Evolutionary conservation across 2,329 filamentous ascomycete genomes (phyloP), one percentile per base, ranked within the genome.

Genomic region (Nannizzia gypsea): DNA sequence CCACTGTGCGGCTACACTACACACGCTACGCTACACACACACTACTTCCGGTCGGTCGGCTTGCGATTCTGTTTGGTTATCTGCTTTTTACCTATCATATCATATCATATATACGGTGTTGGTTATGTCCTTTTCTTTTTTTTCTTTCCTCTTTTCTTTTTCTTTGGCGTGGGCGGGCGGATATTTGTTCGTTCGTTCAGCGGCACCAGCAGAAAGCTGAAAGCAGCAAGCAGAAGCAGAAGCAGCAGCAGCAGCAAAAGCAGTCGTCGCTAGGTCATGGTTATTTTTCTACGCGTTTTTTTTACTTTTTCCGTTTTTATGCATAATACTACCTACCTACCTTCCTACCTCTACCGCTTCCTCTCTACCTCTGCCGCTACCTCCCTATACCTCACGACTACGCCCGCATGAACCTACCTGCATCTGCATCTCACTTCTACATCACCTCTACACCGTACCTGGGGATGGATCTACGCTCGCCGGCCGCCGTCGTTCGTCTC

Each of bases 91-190:
- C 31, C 26, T 36, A 36, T 36, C 31, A 36, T 11, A 36, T 36
- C 31, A 36, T 34, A 36, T 56, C 28, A 42, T 44, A 34, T 58
- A 46, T 50, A 46, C 42, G 42, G 38, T 48, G 28, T 58, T 58
- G 17, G 38, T 31, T 36, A 22, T 58, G 48, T 6, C 34, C 8
- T 26, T 48, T 46, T 57, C 36, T 56, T 22, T 11, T 56, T 38
- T 6, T 56, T 4, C 8, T 22, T 13, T 15, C 15, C 17, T 34
- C 3, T 5, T 31, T 4, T 55, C 31, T 3, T 56, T 17, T 8
- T 56, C 36, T 38, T 54, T 54, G 48, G 48, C 48, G 48, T 20
- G 48, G 54, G 38, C 17, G 34, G 34, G 31, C 31, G 31, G 31
- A 36, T 36, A 17, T 15, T 6, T 22, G 46, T 52, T n/a, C 48